A percentile compares a stretch with the other conserved stretches of the same genome.
Conservation (phyloP, 2,329 filamentous ascomycete genomes). For the Botrytis cinerea region DNA sequence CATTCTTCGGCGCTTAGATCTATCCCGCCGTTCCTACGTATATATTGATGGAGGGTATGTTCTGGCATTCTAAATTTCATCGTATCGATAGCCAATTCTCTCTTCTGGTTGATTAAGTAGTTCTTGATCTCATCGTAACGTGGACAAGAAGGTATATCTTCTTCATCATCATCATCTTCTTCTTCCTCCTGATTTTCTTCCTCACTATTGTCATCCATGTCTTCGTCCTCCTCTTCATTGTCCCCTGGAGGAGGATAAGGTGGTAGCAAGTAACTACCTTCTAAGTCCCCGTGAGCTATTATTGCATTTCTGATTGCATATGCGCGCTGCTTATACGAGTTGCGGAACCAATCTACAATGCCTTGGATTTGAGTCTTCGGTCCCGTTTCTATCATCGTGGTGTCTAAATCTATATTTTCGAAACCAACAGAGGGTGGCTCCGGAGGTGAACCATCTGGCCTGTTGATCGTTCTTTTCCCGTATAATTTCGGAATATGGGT, state of each 20-base stretch:
- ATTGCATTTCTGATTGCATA: constrained; percentile 7
- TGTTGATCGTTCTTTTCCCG: constrained; percentile 7
- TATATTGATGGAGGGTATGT: constrained; percentile 12
- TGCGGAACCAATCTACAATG: not conserved
- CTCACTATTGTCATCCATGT: not conserved
- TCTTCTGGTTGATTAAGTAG: constrained; percentile 1
- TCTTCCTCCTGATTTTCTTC: not conserved
- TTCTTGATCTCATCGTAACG: constrained; percentile 15
- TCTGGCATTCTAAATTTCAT: constrained; percentile 23
- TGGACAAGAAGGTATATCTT: not conserved
- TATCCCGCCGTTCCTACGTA: constrained; percentile 17
- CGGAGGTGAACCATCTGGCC: not conserved
- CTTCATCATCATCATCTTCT: not conserved
- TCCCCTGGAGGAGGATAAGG: not conserved
- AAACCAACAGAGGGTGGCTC: constrained; percentile 3
- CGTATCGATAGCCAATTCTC: constrained; percentile 18
- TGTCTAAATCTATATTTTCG: not conserved
- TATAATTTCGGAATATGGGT: constrained; percentile 9
- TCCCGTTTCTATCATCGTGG: not conserved
- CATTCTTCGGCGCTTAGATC: constrained; percentile 10
- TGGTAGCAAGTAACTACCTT: not conserved
- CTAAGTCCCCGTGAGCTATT: not conserved
- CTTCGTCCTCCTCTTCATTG: not conserved
- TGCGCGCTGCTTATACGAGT: not conserved
- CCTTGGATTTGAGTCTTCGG: not conserved